A percentile compares a stretch with the other conserved stretches of the same genome.
phyloP scores from a whole-genome alignment of 108 stramenopile genomes.

The Conticribra weissflogii region DNA sequence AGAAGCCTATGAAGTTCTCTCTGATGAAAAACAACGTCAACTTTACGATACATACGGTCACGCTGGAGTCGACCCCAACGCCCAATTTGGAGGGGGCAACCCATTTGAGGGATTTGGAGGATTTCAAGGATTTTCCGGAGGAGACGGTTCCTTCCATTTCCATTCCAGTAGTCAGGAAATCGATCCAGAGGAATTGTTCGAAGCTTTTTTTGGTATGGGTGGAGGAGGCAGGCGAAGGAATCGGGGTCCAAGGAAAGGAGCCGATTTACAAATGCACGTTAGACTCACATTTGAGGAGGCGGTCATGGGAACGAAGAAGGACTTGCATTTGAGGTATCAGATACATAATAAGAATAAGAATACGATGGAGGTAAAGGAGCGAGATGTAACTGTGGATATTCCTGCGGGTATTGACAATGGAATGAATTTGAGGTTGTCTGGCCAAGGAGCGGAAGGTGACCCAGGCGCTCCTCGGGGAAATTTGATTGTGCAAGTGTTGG shows the following conservation, averaged over 20 bases:
- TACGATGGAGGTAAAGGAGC: conserved; percentile 72
- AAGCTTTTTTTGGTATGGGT: conserved; percentile 82
- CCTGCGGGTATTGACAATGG: conserved; percentile 96
- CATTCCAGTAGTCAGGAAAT: conserved; percentile 59
- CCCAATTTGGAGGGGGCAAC: conserved; percentile 63
- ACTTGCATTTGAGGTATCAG: conserved; percentile 82
- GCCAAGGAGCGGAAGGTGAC: conserved; percentile 94
- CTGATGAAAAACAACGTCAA: conserved; percentile 86
- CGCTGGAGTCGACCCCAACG: conserved; percentile 89
- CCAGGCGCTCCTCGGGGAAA: conserved; percentile 88
- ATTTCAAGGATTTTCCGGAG: conserved; percentile 63
- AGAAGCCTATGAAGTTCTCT: conserved; percentile 96
- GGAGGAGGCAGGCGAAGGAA: conserved; percentile 55
- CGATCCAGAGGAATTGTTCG: conserved; percentile 90
- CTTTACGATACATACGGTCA: conserved; percentile 93
- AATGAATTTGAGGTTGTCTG: conserved; percentile 87
- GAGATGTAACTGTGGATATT: conserved; percentile 84
- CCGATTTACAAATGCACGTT: conserved; percentile 89
- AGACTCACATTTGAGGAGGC: conserved; percentile 91
- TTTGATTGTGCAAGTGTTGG: conserved; percentile 88
- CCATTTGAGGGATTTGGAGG: conserved; percentile 69
- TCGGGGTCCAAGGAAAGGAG: conserved; percentile 82
- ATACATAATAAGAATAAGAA: conserved; percentile 65
- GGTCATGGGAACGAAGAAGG: conserved; percentile 79
- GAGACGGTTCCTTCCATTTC: conserved; percentile 85